These are phyloP conservation scores for Wilhelminamyces savonicus DNA, from an alignment of 805 yeast genomes.

Conservation along the genomic window DNA sequence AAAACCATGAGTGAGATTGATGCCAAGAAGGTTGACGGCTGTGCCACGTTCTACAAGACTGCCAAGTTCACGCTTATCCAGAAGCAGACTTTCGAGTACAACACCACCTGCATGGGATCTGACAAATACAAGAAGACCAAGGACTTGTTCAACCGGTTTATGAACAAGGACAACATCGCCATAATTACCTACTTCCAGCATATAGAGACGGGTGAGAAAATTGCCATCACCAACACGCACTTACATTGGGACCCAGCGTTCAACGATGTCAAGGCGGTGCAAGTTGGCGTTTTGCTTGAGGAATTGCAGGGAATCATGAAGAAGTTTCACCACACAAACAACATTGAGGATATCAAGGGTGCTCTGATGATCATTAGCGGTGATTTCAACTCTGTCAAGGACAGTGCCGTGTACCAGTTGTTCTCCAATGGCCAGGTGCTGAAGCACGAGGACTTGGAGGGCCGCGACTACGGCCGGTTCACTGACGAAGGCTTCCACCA, in stretches of 20 bases:
- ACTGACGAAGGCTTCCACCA: constrained; percentile 87
- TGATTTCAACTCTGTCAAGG: constrained; percentile 84
- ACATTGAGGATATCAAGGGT: constrained; percentile 48
- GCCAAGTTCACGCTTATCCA: constrained; percentile 64
- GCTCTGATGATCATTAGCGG: constrained; percentile 86
- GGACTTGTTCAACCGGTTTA: constrained; percentile 91
- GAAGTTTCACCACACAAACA: constrained; percentile 38
- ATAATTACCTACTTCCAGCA: constrained; percentile 71
- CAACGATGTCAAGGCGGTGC: constrained; percentile 94
- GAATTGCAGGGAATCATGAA: constrained; percentile 68
- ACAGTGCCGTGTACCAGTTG: constrained; percentile 89
- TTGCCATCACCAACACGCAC: constrained; percentile 84
- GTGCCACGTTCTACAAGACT: constrained; percentile 85
- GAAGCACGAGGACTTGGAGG: constrained; percentile 74
- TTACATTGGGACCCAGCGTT: constrained; percentile 98
- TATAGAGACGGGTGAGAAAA: constrained; percentile 58
- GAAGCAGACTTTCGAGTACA: constrained; percentile 74
- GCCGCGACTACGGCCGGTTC: constrained; percentile 84
- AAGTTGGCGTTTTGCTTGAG: constrained; percentile 85
- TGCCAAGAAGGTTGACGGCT: constrained; percentile 91
- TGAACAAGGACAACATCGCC: constrained; percentile 93
- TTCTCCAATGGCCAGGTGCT: constrained; percentile 76
- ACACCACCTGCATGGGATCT: constrained; percentile 70
- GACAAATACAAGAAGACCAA: constrained; percentile 88
- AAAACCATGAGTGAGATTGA: constrained; percentile 80